A percentile compares a stretch with the other conserved stretches of the same genome.
phyloP scores from a whole-genome alignment of 139 green algal species.

The Chlorella sorokiniana region DNA sequence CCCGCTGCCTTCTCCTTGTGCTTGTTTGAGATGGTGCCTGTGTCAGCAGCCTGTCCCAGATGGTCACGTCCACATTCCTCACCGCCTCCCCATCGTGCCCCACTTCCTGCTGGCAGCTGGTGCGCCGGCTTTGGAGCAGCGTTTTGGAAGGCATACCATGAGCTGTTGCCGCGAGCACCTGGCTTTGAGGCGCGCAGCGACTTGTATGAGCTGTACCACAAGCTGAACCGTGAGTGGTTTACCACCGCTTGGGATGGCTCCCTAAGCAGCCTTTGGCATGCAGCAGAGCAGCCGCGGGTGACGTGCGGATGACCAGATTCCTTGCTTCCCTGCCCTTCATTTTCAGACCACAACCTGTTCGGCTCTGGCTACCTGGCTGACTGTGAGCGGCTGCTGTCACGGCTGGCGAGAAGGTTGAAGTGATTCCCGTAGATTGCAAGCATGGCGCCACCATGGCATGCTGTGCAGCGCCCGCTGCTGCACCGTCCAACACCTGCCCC shows the following conservation, averaged over 20 bases:
- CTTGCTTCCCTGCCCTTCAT: too few relatives aligned
- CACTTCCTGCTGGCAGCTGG: conserved; percentile 43
- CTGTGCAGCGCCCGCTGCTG: too few relatives aligned
- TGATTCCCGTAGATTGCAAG: too few relatives aligned
- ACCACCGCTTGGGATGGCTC: not conserved
- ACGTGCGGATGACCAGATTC: not conserved
- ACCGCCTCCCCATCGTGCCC: not conserved
- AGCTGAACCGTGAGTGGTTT: conserved; percentile 72
- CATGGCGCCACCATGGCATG: too few relatives aligned
- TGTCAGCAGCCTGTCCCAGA: not conserved
- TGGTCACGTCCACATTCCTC: not conserved
- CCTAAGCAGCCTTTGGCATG: not conserved
- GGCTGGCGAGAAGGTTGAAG: conserved; percentile 1
- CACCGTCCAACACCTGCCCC: too few relatives aligned
- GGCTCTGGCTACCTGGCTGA: conserved; percentile 22
- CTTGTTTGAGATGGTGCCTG: too few relatives aligned
- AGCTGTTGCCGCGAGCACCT: conserved; percentile 70
- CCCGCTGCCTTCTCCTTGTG: too few relatives aligned
- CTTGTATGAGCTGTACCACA: conserved; percentile 93
- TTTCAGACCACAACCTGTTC: conserved; percentile 26
- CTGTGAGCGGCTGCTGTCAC: conserved; percentile 15
- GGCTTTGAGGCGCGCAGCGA: conserved; percentile 77
- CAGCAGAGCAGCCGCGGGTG: not conserved
- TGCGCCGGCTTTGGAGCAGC: conserved; percentile 63
- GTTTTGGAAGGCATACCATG: conserved; percentile 71